Conservation (phyloP, 2,329 filamentous ascomycete species). For the Clarireedia paspali region DNA sequence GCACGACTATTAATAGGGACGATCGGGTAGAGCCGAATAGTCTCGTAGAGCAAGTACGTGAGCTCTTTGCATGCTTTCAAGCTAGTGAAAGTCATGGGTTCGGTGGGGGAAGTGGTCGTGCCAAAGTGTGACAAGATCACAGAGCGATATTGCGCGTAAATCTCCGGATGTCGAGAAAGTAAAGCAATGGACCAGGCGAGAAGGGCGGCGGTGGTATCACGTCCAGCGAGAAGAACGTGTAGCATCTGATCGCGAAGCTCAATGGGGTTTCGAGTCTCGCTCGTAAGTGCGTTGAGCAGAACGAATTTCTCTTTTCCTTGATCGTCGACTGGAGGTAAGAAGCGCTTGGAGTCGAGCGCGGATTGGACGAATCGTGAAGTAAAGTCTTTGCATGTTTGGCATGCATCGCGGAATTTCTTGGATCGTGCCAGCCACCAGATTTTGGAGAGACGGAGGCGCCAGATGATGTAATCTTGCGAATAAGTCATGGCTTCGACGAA, state of each 20-base stretch:
- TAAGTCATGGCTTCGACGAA: conserved; percentile 34
- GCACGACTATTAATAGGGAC: conserved; percentile 26
- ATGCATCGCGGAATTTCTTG: conserved; percentile 26
- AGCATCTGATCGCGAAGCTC: conserved; percentile 32
- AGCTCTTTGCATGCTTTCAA: conserved; percentile 22
- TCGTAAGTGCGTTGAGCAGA: conserved; percentile 42
- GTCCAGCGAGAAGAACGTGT: conserved; percentile 28
- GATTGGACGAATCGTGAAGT: conserved; percentile 22
- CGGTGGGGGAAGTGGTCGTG: conserved; percentile 9
- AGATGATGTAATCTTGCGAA: conserved; percentile 29
- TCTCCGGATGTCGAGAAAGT: conserved; percentile 36
- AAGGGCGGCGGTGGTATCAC: conserved; percentile 21
- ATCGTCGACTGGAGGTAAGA: conserved; percentile 24
- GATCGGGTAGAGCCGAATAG: conserved; percentile 27
- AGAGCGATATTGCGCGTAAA: conserved; percentile 34
- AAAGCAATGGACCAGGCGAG: conserved; percentile 32
- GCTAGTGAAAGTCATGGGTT: conserved; percentile 17
- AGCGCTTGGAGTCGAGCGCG: conserved; percentile 13
- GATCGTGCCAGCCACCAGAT: conserved; percentile 24
- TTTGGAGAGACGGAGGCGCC: conserved; percentile 24
- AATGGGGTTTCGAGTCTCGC: conserved; percentile 33
- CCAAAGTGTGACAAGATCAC: conserved; percentile 34
- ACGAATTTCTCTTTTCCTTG: conserved; percentile 30
- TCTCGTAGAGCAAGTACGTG: conserved; percentile 20
- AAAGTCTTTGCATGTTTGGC: conserved; percentile 21